These are phyloP conservation scores for Aspergillus sp. DNA, from an alignment of 2,329 filamentous ascomycete genomes.

Conservation along the genomic window DNA sequence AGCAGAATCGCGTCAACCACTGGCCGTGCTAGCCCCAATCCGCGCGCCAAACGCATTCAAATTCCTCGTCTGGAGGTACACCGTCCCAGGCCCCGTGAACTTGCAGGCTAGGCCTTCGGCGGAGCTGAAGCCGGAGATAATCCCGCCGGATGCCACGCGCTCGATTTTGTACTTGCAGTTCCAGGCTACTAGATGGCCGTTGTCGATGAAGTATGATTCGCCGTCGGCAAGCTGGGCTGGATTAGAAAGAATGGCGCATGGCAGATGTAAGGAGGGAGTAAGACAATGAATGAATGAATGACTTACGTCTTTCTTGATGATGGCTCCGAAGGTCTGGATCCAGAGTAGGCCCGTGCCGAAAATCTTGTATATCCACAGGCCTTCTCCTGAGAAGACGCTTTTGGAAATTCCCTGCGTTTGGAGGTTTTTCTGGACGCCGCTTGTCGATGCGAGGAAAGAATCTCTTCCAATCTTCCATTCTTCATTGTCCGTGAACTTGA, in stretches of 20 bases:
- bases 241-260: too few species aligned
- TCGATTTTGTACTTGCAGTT: conserved; percentile 91
- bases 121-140: conserved; percentile 76
- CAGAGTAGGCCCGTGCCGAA: conserved; percentile 72
- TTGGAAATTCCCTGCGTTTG: conserved; percentile 80
- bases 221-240: conserved; percentile 43
- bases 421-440: conserved; percentile 79
- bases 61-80: conserved; percentile 90
- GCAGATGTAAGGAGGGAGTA: too few species aligned
- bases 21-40: conserved; percentile 36
- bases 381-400: conserved; percentile 89
- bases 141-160: conserved; percentile 77
- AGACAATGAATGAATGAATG: not conserved
- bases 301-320: conserved; percentile 85
- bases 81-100: conserved; percentile 79
- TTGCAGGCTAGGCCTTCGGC: conserved; percentile 89
- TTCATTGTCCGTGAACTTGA: conserved; percentile 58
- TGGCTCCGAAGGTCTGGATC: conserved; percentile 88
- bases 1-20: too few species aligned
- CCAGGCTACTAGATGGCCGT: conserved; percentile 91
- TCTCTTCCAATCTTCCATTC: conserved; percentile 80
- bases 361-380: conserved; percentile 82
- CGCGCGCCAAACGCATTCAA: conserved; percentile 53
- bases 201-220: conserved; percentile 87
- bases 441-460: conserved; percentile 74